Evolutionary conservation across 2,329 filamentous ascomycete species (phyloP).

Genomic region (Fusarium pseudonygamai): DNA sequence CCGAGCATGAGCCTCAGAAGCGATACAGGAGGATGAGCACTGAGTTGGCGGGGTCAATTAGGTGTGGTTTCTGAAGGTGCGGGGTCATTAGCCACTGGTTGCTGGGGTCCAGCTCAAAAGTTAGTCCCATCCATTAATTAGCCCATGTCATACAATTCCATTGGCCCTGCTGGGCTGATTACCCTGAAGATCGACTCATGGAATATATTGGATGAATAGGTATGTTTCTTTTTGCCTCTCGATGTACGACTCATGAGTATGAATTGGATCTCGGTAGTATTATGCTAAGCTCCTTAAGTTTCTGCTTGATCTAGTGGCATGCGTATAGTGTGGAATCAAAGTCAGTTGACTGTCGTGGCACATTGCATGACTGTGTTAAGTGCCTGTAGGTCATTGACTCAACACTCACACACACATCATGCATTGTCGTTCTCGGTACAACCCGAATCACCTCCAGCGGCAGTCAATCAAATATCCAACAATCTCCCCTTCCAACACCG

Average conservation of each 20-base stretch:
- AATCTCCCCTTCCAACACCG: background rate
- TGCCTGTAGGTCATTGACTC: background rate
- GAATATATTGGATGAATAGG: background rate
- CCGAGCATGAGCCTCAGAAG: slow-evolving; percentile 23
- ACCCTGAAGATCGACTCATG: slow-evolving; percentile 23
- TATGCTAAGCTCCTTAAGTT: too few relatives aligned
- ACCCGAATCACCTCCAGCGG: slow-evolving; percentile 16
- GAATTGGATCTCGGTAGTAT: background rate
- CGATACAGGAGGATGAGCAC: slow-evolving; percentile 10
- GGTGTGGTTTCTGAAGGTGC: slow-evolving; percentile 36
- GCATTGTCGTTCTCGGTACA: background rate
- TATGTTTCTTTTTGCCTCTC: slow-evolving; percentile 6
- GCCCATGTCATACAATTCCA: slow-evolving; percentile 1
- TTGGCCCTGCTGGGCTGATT: slow-evolving; percentile 6
- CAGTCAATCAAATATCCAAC: background rate
- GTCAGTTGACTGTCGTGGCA: background rate
- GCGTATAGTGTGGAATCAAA: background rate
- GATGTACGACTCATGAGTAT: background rate
- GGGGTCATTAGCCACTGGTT: slow-evolving; percentile 34
- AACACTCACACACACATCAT: background rate
- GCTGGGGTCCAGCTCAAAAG: slow-evolving; percentile 21
- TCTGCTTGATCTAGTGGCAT: too few relatives aligned
- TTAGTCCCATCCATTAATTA: background rate
- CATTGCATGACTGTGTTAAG: background rate
- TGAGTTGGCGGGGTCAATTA: slow-evolving; percentile 25